Evolutionary conservation across 192 early-diverging fungal genomes (phyloP).

Genomic region (Lobosporangium transversale): DNA sequence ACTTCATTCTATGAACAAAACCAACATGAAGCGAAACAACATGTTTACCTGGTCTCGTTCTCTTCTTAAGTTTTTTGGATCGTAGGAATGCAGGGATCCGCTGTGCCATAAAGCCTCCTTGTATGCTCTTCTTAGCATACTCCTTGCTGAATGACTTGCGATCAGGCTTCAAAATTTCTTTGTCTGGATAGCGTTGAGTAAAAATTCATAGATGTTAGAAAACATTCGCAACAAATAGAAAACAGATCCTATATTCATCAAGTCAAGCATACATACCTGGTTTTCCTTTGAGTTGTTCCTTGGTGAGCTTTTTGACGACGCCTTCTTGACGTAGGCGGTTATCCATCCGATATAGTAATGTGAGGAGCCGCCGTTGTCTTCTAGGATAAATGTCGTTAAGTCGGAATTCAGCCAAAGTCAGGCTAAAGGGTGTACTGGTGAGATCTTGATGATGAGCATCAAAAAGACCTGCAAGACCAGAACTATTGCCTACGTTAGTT

Average conservation of each 20-base stretch:
- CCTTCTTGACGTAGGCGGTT: conserved; percentile 48
- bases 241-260: too few relatives aligned
- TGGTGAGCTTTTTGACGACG: conserved; percentile 44
- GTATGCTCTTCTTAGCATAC: conserved; percentile 24
- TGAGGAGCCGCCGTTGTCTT: conserved; percentile 44
- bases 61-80: conserved; percentile 46
- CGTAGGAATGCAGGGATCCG: conserved; percentile 39
- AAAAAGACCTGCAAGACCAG: conserved; percentile 38
- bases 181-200: conserved; percentile 21
- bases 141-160: conserved; percentile 46
- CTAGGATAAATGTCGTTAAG: conserved; percentile 50
- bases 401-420: conserved; percentile 54
- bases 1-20: not conserved
- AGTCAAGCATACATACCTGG: conserved; percentile 53
- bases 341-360: conserved; percentile 52
- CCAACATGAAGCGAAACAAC: too few relatives aligned
- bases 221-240: too few relatives aligned
- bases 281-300: conserved; percentile 54
- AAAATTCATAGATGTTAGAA: not conserved
- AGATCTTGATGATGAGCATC: conserved; percentile 28
- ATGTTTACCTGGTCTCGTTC: conserved; percentile 44
- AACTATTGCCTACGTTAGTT: not conserved
- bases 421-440: conserved; percentile 39
- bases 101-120: conserved; percentile 51
- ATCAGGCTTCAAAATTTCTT: conserved; percentile 43